phyloP scores from a whole-genome alignment of 2,329 filamentous ascomycete species.

The Phyllosticta citribraziliensis region DNA sequence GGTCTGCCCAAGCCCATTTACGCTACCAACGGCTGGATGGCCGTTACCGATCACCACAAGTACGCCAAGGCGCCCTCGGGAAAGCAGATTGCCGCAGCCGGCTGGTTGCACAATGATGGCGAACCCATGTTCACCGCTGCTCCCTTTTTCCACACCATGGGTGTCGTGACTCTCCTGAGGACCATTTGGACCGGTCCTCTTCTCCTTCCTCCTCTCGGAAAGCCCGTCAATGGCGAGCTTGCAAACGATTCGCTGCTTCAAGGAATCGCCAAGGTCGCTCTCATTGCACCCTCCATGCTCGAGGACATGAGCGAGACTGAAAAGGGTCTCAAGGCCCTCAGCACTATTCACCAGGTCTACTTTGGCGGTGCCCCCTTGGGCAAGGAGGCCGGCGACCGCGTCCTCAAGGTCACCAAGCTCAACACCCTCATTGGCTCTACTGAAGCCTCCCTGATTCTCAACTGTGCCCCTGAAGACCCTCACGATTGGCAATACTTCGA shows the following conservation, averaged over 20 bases:
- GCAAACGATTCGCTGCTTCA: conserved; percentile 12
- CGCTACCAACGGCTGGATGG: conserved; percentile 14
- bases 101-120: conserved; percentile 8
- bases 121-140: conserved; percentile 8
- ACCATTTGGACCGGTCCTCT: conserved; percentile 13
- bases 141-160: conserved; percentile 14
- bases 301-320: conserved; percentile 18
- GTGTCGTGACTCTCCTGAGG: conserved; percentile 12
- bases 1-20: conserved; percentile 25
- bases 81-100: not conserved
- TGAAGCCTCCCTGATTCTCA: conserved; percentile 18
- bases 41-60: conserved; percentile 13
- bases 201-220: conserved; percentile 6
- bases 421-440: conserved; percentile 18
- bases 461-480: conserved; percentile 9
- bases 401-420: conserved; percentile 15
- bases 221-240: conserved; percentile 12
- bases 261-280: conserved; percentile 15
- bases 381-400: conserved; percentile 14
- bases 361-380: conserved; percentile 14
- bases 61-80: conserved; percentile 11
- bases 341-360: conserved; percentile 15
- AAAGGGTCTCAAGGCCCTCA: conserved; percentile 16
- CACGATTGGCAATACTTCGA: conserved; percentile 20
- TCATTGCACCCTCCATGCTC: conserved; percentile 18